Evolutionary conservation across 1,284 basidiomycete species (phyloP), one percentile per base, ranked within the genome.

Genomic region (Ustilago curta): DNA sequence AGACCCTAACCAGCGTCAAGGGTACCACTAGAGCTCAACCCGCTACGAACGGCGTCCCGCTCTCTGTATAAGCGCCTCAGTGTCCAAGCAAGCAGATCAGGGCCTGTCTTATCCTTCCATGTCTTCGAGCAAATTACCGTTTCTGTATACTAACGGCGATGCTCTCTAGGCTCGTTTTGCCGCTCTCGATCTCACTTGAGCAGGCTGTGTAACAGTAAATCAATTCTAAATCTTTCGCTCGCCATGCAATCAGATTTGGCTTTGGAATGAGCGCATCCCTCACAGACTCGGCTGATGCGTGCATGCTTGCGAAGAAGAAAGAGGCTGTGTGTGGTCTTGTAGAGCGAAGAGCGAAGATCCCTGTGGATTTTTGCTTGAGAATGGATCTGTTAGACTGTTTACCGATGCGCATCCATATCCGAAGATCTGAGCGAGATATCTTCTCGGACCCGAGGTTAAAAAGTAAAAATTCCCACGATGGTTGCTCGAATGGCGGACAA

Each of bases 381-480:
- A 16, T 45, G 8, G 8, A 1, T 7, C 1, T 52, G 50, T 52
- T 52, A 52, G 37, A 52, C 37, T 25, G 50, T 18, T 40, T 4
- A 1, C 18, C 3, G 8, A 18, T 19, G 25, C 23, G 18, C 29
- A n/a, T n/a, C 19, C 16, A 40, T 1, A 39, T 8, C 8, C 14
- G 18, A 8, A 29, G 27, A 5, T n/a, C 11, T 14, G n/a, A n/a
- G n/a, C n/a, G n/a, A n/a, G n/a, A n/a, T n/a, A n/a, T n/a, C n/a
- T 11, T 59, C 16, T 61, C 59, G 59, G 51, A 54, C 6, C 59
- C 45, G 51, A 43, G n/a, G 7, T 12, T 2, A n/a, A 3, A 6
- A 25, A 11, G n/a, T 37, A 65, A 55, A 48, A 59, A 39, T 67
- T 67, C 64, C 64, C 64, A 67, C 64, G 64, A 42, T 47, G 21